phyloP scores from a whole-genome alignment of 257 asterid genomes.

The Gentiana dahurica region DNA sequence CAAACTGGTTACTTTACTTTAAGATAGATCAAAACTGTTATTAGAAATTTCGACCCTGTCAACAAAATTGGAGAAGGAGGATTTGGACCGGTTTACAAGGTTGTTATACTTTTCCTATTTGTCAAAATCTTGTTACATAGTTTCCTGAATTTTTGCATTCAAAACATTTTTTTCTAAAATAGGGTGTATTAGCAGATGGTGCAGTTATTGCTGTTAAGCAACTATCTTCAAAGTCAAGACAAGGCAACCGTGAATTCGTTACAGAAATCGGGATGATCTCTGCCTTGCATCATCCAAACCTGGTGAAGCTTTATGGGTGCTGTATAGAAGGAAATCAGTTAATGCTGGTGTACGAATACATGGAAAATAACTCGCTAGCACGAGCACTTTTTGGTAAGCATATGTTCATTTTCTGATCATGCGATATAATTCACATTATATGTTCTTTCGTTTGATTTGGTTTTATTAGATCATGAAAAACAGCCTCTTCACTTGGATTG shows the following conservation, averaged over 20 bases:
- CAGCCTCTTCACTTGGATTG: constrained; percentile 29
- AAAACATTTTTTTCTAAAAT: not conserved
- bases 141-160: too few species aligned
- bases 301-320: constrained; percentile 38
- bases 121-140: too few species aligned
- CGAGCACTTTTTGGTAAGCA: constrained; percentile 36
- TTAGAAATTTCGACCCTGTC: constrained; percentile 25
- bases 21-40: constrained; percentile 32
- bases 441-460: constrained; percentile 1
- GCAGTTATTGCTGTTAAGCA: constrained; percentile 32
- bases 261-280: constrained; percentile 42
- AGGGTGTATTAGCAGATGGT: constrained; percentile 35
- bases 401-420: not conserved
- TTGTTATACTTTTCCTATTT: not conserved
- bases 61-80: constrained; percentile 45
- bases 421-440: not conserved
- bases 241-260: constrained; percentile 36
- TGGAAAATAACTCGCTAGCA: constrained; percentile 38
- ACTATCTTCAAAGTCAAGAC: constrained; percentile 36
- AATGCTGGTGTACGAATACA: constrained; percentile 33
- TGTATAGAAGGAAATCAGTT: constrained; percentile 44
- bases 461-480: constrained; percentile 15
- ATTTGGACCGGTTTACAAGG: constrained; percentile 43
- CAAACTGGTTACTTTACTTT: constrained; percentile 36
- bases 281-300: constrained; percentile 40